A percentile compares a stretch with the other conserved stretches of the same genome.
Evolutionary conservation across 2,329 filamentous ascomycete genomes (phyloP).

Genomic region (Hymenoscyphus salicellus): DNA sequence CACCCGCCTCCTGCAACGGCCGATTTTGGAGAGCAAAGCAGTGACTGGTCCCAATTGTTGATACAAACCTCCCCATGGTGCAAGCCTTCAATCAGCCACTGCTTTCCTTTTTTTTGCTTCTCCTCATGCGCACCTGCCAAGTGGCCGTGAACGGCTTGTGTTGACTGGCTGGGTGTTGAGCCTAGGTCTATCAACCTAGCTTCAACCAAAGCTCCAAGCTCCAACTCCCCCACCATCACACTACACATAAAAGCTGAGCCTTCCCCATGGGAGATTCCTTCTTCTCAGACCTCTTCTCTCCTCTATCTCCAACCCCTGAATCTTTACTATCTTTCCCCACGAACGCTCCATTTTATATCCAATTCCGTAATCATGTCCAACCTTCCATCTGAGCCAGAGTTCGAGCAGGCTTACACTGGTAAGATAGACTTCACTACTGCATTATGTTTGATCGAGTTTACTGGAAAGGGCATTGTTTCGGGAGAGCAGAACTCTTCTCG

Average conservation of each 20-base stretch:
- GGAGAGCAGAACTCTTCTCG: not conserved
- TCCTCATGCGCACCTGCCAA: not conserved
- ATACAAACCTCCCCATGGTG: not conserved
- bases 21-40: not conserved
- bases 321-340: not conserved
- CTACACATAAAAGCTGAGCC: conserved; percentile 12
- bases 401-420: conserved; percentile 98
- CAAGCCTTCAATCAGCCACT: conserved; percentile 11
- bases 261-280: not conserved
- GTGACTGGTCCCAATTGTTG: conserved; percentile 4
- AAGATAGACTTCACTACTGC: conserved; percentile 33
- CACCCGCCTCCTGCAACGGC: not conserved
- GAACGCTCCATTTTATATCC: conserved; percentile 5
- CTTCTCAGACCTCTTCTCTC: conserved; percentile 2
- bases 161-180: not conserved
- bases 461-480: not conserved
- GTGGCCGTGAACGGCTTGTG: not conserved
- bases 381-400: conserved; percentile 87
- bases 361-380: conserved; percentile 68
- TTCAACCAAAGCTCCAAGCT: conserved; percentile 5
- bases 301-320: not conserved
- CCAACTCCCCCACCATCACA: conserved; percentile 7
- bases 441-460: not conserved
- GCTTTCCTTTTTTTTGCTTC: conserved; percentile 8
- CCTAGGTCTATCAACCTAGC: conserved; percentile 1